These are phyloP conservation scores for Magnolia officinalis DNA, from an alignment of 164 flowering plant species.

Conservation along the genomic window DNA sequence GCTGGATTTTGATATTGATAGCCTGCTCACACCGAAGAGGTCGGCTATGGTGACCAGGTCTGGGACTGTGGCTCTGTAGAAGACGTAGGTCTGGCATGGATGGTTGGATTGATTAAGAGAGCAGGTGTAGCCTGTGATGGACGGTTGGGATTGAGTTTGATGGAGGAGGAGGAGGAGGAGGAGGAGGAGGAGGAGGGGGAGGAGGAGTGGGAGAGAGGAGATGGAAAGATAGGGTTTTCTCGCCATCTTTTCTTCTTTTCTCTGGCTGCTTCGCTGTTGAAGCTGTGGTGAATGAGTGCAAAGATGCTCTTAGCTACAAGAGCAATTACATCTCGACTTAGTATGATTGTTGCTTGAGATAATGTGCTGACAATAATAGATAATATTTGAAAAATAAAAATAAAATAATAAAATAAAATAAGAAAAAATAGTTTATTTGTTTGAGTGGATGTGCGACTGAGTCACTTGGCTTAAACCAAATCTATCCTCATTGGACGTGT, in stretches of 20 bases:
- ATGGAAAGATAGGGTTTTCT: neutral
- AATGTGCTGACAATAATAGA: too few species aligned
- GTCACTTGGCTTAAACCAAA: too few species aligned
- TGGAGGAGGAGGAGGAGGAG: conserved; percentile 9
- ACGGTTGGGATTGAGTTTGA: conserved; percentile 23
- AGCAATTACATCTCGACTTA: too few species aligned
- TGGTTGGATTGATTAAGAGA: conserved; percentile 23
- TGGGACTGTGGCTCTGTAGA: conserved; percentile 56
- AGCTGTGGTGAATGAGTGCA: neutral
- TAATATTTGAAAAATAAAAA: too few species aligned
- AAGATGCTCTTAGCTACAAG: neutral
- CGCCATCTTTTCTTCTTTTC: neutral
- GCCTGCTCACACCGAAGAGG: conserved; percentile 67
- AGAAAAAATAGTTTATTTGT: too few species aligned
- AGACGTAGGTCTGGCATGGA: conserved; percentile 67
- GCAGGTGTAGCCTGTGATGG: conserved; percentile 60
- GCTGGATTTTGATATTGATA: conserved; percentile 58
- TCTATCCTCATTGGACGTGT: too few species aligned
- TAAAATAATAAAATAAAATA: too few species aligned
- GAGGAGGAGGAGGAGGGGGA: conserved; percentile 3
- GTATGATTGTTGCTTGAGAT: too few species aligned
- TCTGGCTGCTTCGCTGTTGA: neutral
- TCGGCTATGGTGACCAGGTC: conserved; percentile 67
- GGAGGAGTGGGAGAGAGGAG: neutral
- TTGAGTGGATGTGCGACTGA: too few species aligned